Base-by-base conservation (phyloP, 2,329 filamentous ascomycete species). In the Colletotrichum siamense region DNA sequence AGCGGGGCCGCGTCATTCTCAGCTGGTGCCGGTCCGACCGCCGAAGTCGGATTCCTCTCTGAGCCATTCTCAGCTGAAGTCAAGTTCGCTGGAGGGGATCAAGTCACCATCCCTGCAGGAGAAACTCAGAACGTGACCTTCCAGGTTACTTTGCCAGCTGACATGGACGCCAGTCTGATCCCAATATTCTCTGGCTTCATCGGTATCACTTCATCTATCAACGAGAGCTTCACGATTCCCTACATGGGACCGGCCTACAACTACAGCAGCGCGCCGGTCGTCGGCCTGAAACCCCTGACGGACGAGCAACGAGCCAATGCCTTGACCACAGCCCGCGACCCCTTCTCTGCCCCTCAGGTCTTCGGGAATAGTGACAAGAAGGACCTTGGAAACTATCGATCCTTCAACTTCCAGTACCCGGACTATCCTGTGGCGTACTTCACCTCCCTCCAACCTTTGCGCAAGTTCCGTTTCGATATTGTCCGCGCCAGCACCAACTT, bases 1-100 rank as follows among this genome's bases (percentile, higher is more conserved):
- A 82, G 87, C 12, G 91, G 91, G 3, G 87, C 88, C 68, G 92
- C 91, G 80, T 89, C 91, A 0, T 88, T 87, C 79, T 82, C 86
- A 3, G 78, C 80, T 2, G 79, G 75, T 36, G 6, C 30, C 2
- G 13, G 28, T 4, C 36, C 65, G 2, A 16, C 71, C 9, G 10
- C 65, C 2, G 32, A 69, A 2, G 71, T 73, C 5, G 64, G 24
- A 8, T 69, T 26, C 16, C 8, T 73, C 7, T 78, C 79, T 2
- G 78, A 78, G n/a, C 85, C 88, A 0, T 81, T 82, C 16, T 34
- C 74, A 0, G 90, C 90, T 77, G 88, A 89, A 10, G 87, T 87
- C 32, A 84, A 88, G 10, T 81, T 87, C 12, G 80, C 83, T 1
- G 78, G 82, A 13, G 81, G 85, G 75, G 83, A 85, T 16, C 76